Evolutionary conservation across 495 filamentous ascomycete species (phyloP).

Genomic region (Podospora pseudopauciseta): DNA sequence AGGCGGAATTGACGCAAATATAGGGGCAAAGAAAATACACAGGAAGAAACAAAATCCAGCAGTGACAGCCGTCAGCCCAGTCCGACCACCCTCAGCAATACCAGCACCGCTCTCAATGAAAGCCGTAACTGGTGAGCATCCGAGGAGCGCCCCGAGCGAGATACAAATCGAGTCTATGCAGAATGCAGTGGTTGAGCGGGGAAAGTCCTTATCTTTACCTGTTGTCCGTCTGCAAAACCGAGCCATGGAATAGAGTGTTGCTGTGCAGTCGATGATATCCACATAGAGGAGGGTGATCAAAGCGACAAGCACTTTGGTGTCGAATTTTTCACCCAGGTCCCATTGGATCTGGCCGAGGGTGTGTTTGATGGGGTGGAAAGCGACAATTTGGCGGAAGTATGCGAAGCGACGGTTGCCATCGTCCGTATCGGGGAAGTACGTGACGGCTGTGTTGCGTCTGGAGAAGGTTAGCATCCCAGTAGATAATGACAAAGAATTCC

Average conservation of each 20-base stretch:
- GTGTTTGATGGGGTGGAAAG: slow-evolving; percentile 71
- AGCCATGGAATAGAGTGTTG: slow-evolving; percentile 76
- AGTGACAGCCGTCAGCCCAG: slow-evolving; percentile 70
- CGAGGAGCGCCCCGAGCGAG: slow-evolving; percentile 72
- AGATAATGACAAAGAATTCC: neutral
- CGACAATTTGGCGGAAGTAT: slow-evolving; percentile 75
- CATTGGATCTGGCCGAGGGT: slow-evolving; percentile 64
- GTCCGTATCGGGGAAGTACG: slow-evolving; percentile 70
- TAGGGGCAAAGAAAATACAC: slow-evolving; percentile 76
- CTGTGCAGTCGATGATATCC: slow-evolving; percentile 68
- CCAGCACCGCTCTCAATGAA: slow-evolving; percentile 82
- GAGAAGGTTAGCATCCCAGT: slow-evolving; percentile 3
- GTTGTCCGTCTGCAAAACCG: slow-evolving; percentile 67
- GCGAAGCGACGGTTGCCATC: slow-evolving; percentile 63
- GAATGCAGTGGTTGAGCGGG: slow-evolving; percentile 62
- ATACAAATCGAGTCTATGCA: slow-evolving; percentile 65
- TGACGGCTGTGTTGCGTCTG: slow-evolving; percentile 63
- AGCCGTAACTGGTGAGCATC: slow-evolving; percentile 70
- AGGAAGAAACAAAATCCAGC: slow-evolving; percentile 74
- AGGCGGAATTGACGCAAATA: slow-evolving; percentile 77
- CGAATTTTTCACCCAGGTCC: slow-evolving; percentile 50
- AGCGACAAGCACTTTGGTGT: slow-evolving; percentile 64
- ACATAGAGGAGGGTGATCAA: slow-evolving; percentile 85
- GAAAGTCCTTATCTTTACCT: slow-evolving; percentile 58
- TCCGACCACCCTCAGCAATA: slow-evolving; percentile 76